Conservation (phyloP, 139 green algal species). For the Tetraselmis striata region DNA sequence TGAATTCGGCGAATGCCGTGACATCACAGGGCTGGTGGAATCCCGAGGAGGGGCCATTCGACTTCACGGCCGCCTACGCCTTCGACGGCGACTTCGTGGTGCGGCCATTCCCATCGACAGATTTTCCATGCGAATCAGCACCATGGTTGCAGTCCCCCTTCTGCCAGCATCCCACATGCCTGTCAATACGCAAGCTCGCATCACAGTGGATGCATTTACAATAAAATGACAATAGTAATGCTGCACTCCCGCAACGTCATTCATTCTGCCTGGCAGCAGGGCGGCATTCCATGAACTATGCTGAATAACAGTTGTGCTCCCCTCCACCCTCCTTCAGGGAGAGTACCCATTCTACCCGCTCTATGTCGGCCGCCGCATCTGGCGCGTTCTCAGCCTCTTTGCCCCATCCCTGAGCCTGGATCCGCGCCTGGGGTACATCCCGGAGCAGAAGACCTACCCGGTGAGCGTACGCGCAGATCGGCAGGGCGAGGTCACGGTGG, state of each 20-base stretch:
- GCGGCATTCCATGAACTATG: no score
- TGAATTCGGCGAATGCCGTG: no score
- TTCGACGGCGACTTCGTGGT: constrained; percentile 1
- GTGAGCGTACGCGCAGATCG: neutral
- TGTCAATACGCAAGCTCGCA: no score
- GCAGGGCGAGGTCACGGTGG: neutral
- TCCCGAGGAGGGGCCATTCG: constrained; percentile 1
- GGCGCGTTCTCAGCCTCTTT: neutral
- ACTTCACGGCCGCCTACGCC: constrained; percentile 12
- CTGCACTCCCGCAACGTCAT: no score
- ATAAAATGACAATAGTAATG: no score
- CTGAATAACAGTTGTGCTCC: no score
- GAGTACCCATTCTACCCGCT: neutral
- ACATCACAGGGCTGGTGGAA: constrained; percentile 12
- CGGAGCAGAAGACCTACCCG: constrained; percentile 2
- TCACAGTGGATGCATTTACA: no score
- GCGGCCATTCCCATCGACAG: no score
- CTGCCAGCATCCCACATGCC: no score
- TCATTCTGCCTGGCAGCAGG: no score
- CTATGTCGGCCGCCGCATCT: constrained; percentile 1
- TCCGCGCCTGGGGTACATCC: neutral
- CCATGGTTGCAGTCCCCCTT: no score
- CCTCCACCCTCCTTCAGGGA: neutral
- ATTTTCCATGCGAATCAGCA: no score
- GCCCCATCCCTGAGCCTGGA: neutral